A percentile compares a stretch with the other conserved stretches of the same genome.
Conservation (phyloP, 192 early-diverging fungal genomes). For the Podila minutissima region DNA sequence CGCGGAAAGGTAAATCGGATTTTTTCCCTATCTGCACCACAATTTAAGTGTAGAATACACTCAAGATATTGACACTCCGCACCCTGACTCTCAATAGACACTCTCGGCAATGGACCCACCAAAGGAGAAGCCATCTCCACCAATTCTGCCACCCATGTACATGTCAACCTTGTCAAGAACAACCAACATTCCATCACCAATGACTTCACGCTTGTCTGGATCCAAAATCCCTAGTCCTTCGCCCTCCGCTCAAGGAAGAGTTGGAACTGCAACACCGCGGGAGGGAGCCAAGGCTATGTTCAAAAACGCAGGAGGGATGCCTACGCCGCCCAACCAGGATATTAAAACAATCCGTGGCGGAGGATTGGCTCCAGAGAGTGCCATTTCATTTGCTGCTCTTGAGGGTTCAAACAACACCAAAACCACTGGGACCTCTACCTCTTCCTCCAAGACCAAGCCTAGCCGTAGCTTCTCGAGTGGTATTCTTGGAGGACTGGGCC, state of each 20-base stretch:
- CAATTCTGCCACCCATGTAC: slow-evolving; percentile 53
- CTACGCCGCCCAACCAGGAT: slow-evolving; percentile 11
- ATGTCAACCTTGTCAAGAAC: slow-evolving; percentile 47
- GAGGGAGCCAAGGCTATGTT: slow-evolving; percentile 9
- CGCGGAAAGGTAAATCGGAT: slow-evolving; percentile 41
- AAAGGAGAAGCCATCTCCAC: slow-evolving; percentile 43
- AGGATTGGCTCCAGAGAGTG: slow-evolving; percentile 3
- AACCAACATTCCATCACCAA: slow-evolving; percentile 22
- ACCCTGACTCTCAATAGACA: slow-evolving; percentile 8
- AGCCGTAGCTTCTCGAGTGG: slow-evolving; percentile 37
- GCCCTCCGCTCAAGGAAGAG: slow-evolving; percentile 2
- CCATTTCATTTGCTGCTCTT: not conserved
- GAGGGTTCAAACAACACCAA: not conserved
- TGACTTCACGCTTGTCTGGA: slow-evolving; percentile 15
- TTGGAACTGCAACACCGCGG: not conserved
- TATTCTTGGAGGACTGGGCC: slow-evolving; percentile 14
- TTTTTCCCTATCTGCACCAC: no score
- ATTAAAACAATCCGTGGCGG: slow-evolving; percentile 47
- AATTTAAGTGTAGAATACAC: not conserved
- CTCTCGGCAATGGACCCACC: slow-evolving; percentile 43
- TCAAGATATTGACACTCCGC: not conserved
- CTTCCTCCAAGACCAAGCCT: slow-evolving; percentile 17
- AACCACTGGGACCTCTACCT: not conserved
- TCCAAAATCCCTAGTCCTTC: slow-evolving; percentile 48
- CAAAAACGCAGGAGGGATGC: not conserved